Evolutionary conservation across 257 asterid genomes (phyloP).

Genomic region (Cinchona pubescens): DNA sequence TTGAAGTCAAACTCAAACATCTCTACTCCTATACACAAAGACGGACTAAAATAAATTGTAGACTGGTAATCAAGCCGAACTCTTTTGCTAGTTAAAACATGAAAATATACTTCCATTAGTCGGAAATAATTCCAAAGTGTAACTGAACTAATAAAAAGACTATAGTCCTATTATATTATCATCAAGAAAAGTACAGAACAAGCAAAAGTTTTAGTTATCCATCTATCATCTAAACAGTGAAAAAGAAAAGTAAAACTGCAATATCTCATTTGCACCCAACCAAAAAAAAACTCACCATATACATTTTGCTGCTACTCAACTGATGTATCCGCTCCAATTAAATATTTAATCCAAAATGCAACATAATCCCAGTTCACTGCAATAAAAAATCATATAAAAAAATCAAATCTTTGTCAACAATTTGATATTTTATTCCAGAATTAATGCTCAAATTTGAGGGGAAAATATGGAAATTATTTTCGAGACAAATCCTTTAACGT

Average conservation of each 20-base stretch:
- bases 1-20: neutral
- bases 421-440: no score
- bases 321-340: constrained; percentile 29
- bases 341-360: constrained; percentile 19
- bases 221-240: neutral
- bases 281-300: constrained; percentile 40
- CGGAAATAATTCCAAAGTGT: neutral
- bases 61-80: neutral
- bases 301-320: no score
- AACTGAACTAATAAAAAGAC: neutral
- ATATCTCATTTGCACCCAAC: neutral
- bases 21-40: no score
- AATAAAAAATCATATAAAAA: constrained; percentile 9
- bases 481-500: no score
- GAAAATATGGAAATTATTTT: neutral
- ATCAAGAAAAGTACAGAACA: neutral
- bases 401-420: no score
- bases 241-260: neutral
- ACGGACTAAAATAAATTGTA: neutral
- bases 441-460: neutral
- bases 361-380: constrained; percentile 24
- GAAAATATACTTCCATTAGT: no score
- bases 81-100: neutral
- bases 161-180: neutral
- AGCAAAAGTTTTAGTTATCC: neutral